Evolutionary conservation across 2,329 filamentous ascomycete species (phyloP), one percentile per base, ranked within the genome.

Genomic region (Leptographium procerum): DNA sequence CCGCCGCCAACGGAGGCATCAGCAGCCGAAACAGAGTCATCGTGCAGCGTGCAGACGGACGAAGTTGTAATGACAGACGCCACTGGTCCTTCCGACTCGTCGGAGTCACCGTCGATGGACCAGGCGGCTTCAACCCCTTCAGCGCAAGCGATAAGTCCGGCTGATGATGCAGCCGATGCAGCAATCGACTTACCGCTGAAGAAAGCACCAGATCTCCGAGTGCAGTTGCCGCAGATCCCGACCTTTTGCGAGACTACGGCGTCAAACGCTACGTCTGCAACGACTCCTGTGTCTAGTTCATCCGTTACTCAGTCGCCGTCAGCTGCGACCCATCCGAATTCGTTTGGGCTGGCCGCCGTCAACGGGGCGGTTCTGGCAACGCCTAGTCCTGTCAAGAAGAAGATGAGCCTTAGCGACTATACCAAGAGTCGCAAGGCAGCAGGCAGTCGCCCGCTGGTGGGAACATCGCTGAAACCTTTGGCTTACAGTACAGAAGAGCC

Each of bases 351-450:
- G 8, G 62, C 73, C 0, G 64, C 70, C 0, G 65, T 74, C 36
- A 81, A 78, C 58, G 75, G 77, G 16, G 64, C 72, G 10, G 10
- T 56, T 1, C 68, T 68, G 7, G 74, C 74, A 11, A 74, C 76
- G 26, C 80, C 81, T 3, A 85, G 81, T 61, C 83, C 84, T 2
- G 72, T 83, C 34, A 85, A 85, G 70, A 86, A 87, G 74, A 86
- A 86, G 68, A 71, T 87, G 43, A 86, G 81, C 62, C 68, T 86
- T 2, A 86, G 82, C 65, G 84, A 86, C 65, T 87, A 87, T 65
- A 80, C 76, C 10, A 83, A 81, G 67, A 81, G 78, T 62, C 74
- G 80, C 55, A 84, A 82, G 66, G 76, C 76, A 3, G 75, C 76
- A 3, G 75, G 47, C 65, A 74, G 70, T 31, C 75, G 74, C 61